Conservation (phyloP, 106 monocot species). For the Amphibolis antarctica region DNA sequence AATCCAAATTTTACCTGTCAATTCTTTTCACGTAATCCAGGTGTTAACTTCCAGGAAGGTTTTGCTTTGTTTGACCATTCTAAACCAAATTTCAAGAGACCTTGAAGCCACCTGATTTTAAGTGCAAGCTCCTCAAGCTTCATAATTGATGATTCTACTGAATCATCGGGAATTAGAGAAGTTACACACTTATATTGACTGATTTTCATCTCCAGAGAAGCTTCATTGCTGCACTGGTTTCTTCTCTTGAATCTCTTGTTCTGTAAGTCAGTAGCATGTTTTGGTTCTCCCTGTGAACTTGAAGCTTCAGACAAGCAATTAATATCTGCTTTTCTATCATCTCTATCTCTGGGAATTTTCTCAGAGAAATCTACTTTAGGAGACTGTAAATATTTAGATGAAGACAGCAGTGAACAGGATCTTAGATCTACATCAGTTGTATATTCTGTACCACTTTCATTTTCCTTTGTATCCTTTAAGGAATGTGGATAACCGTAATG, state of each 20-base stretch:
- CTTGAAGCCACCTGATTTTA: slow-evolving; percentile 60
- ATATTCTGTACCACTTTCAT: not conserved
- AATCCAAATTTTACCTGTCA: not conserved
- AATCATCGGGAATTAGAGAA: slow-evolving; percentile 8
- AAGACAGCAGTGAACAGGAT: slow-evolving; percentile 9
- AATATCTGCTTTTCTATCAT: not conserved
- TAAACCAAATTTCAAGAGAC: slow-evolving; percentile 34
- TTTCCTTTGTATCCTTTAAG: slow-evolving; percentile 1
- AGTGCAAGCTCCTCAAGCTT: slow-evolving; percentile 49
- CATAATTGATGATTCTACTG: slow-evolving; percentile 45
- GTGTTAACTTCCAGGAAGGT: slow-evolving; percentile 41
- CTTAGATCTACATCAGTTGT: not conserved
- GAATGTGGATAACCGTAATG: not conserved
- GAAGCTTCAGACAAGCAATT: not conserved
- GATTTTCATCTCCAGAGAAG: not conserved
- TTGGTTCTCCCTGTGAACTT: not conserved
- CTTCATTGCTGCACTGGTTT: not conserved
- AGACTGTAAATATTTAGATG: not conserved
- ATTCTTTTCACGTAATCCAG: not conserved
- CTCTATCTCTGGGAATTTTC: not conserved
- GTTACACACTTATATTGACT: not conserved
- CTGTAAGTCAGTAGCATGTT: not conserved
- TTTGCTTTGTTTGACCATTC: slow-evolving; percentile 35
- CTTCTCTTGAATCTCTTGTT: not conserved
- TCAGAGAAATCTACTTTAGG: not conserved